Evolutionary conservation across 805 yeast species (phyloP).

Genomic region (Candida parachauliodes): DNA sequence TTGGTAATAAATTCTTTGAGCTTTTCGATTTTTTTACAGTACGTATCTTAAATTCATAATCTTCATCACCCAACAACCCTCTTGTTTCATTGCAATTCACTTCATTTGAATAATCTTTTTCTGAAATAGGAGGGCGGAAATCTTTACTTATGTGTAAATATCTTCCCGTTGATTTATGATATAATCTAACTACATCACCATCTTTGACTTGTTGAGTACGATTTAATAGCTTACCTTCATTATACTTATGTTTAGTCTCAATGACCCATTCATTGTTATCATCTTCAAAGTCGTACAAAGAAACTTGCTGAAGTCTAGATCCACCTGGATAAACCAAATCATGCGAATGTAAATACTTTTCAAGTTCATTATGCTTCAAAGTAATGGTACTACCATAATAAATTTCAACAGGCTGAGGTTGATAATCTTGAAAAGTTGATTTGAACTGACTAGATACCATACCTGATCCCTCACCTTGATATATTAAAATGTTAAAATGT

Average conservation of each 20-base stretch:
- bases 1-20: slow-evolving; percentile 30
- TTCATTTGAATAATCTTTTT: slow-evolving; percentile 85
- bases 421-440: slow-evolving; percentile 47
- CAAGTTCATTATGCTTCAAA: slow-evolving; percentile 64
- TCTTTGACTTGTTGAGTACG: slow-evolving; percentile 40
- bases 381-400: slow-evolving; percentile 70
- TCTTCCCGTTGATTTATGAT: slow-evolving; percentile 65
- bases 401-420: slow-evolving; percentile 55
- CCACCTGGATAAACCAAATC: slow-evolving; percentile 59
- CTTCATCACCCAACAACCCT: slow-evolving; percentile 60
- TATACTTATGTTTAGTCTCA: slow-evolving; percentile 39
- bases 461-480: slow-evolving; percentile 57
- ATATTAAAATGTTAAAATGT: slow-evolving; percentile 49
- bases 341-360: slow-evolving; percentile 82
- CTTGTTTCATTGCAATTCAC: slow-evolving; percentile 69
- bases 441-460: slow-evolving; percentile 67
- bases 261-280: slow-evolving; percentile 71
- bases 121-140: slow-evolving; percentile 80
- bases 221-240: slow-evolving; percentile 37
- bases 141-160: slow-evolving; percentile 64
- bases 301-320: slow-evolving; percentile 73
- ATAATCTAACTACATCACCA: slow-evolving; percentile 59
- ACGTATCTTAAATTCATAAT: slow-evolving; percentile 67
- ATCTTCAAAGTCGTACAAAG: slow-evolving; percentile 62
- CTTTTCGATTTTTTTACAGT: slow-evolving; percentile 35